Conservation (phyloP, 306 rosid genomes). For the Medicago arabica region DNA sequence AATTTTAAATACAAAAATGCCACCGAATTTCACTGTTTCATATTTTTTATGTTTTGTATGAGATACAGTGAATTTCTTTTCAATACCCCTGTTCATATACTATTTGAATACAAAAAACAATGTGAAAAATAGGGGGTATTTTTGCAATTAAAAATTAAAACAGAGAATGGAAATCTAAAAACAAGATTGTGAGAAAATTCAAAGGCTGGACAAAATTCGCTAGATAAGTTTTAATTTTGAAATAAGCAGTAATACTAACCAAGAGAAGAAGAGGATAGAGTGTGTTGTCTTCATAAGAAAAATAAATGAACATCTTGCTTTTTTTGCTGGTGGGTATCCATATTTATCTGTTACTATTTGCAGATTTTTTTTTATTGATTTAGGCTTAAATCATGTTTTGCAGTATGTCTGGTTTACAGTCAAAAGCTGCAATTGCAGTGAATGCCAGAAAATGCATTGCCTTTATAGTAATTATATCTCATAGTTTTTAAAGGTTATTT, state of each 20-base stretch:
- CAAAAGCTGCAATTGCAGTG: conserved; percentile 19
- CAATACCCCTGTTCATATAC: not conserved
- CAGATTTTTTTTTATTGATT: too few relatives aligned
- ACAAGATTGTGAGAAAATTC: conserved; percentile 16
- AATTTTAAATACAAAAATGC: not conserved
- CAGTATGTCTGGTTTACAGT: conserved; percentile 27
- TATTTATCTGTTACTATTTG: not conserved
- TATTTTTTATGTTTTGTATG: conserved; percentile 4
- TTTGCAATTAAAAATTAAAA: not conserved
- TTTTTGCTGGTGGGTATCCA: conserved; percentile 14
- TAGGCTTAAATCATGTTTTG: conserved; percentile 20
- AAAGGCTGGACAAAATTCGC: conserved; percentile 21
- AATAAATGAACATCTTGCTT: conserved; percentile 10
- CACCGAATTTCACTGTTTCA: not conserved
- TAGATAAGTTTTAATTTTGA: not conserved
- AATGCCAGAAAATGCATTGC: conserved; percentile 9
- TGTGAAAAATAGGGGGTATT: not conserved
- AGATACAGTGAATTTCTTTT: not conserved
- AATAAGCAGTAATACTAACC: conserved; percentile 2
- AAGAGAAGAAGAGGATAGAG: conserved; percentile 4
- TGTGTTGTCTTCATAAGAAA: conserved; percentile 19
- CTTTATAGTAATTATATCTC: conserved; percentile 25
- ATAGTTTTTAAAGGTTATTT: not conserved
- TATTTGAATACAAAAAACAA: conserved; percentile 12
- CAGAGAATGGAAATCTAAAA: conserved; percentile 7